Percentiles rank a stretch among this genome's conserved stretches.
Conservation (phyloP, 1,284 basidiomycete genomes). For the Hemileccinum hortonii region DNA sequence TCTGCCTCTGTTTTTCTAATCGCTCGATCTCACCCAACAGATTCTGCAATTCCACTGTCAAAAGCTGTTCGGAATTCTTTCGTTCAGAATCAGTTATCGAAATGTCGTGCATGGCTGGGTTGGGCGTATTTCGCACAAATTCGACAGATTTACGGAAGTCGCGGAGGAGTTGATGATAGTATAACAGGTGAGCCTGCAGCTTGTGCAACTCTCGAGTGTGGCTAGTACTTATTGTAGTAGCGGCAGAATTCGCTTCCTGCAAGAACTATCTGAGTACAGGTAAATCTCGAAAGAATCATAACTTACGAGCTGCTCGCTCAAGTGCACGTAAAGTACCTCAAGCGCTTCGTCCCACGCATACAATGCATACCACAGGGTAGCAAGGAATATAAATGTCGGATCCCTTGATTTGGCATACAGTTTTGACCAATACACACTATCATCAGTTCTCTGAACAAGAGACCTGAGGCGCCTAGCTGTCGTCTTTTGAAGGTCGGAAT, state of each 20-base stretch:
- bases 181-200: slow-evolving; percentile 53
- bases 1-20: slow-evolving; percentile 41
- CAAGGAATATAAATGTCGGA: slow-evolving; percentile 52
- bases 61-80: slow-evolving; percentile 23
- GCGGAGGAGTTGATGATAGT: slow-evolving; percentile 50
- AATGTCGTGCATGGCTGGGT: slow-evolving; percentile 41
- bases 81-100: slow-evolving; percentile 14
- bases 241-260: slow-evolving; percentile 41
- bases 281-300: neutral
- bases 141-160: slow-evolving; percentile 53
- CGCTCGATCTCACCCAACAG: slow-evolving; percentile 47
- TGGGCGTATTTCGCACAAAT: slow-evolving; percentile 47
- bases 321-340: slow-evolving; percentile 48
- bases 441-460: slow-evolving; percentile 37
- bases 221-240: slow-evolving; percentile 33
- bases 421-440: slow-evolving; percentile 54
- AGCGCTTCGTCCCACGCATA: slow-evolving; percentile 60
- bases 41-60: slow-evolving; percentile 44
- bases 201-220: slow-evolving; percentile 52
- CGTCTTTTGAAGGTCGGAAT: slow-evolving; percentile 30
- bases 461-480: slow-evolving; percentile 35
- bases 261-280: neutral
- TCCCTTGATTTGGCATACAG: slow-evolving; percentile 47
- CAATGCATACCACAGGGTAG: slow-evolving; percentile 55
- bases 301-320: slow-evolving; percentile 43